Evolutionary conservation across 2,329 filamentous ascomycete genomes (phyloP), one percentile per base, ranked within the genome.

Genomic region (Mariannaea elegans): DNA sequence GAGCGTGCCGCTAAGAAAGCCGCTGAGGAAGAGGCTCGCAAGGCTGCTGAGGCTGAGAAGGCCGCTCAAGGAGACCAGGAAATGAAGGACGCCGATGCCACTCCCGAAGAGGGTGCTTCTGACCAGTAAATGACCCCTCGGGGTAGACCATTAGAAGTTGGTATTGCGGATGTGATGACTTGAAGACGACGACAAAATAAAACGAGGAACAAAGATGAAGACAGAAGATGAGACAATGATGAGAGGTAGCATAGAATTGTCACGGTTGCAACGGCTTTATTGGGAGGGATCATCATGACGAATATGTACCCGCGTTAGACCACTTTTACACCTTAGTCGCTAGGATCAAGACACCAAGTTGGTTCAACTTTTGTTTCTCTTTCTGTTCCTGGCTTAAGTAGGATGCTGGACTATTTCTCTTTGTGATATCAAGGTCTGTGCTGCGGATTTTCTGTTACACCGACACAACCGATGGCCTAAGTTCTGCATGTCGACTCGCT

Each of bases 1-100:
- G 90, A 92, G 78, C 87, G 87, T 75, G 89, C 90, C 69, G 90
- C 90, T 56, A 92, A 91, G 79, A 91, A 92, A 78, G 82, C 80
- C 46, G 79, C 80, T 58, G 81, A 85, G 71, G 83, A 85, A 73
- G 82, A 84, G 74, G 78, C 82, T 62, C 80, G 81, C 76, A 84
- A 85, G 75, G 80, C 81, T 65, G 78, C 80, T 62, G 81, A 84
- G 71, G 76, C 76, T 18, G 81, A 84, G 63, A 84, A 85, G 76
- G 74, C 78, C 19, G 73, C 76, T 19, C 76, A 84, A 64, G 77
- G 75, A 60, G 74, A 89, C 67, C 83, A 87, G 72, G 86, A 87
- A 69, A 89, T 89, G 86, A 81, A 85, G 65, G 87, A 89, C 68
- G 86, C 84, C 16, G 86, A 88, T 56, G 76, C 79, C 34, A 71